Evolutionary conservation across 768 basidiomycete genomes (phyloP).

Genomic region (Saitozyma sp.): DNA sequence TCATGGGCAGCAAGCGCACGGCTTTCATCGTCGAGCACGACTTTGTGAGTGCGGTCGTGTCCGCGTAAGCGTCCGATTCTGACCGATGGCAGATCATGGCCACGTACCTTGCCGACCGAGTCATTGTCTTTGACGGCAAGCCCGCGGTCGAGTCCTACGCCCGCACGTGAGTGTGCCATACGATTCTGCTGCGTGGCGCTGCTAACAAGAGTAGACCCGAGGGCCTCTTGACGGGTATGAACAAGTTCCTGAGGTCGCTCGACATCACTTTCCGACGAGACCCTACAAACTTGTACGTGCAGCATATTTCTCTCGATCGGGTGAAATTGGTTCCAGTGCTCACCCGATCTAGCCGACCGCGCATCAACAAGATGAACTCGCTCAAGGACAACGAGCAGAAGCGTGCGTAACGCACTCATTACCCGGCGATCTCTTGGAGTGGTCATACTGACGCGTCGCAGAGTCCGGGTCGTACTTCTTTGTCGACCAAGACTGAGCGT

Average conservation of each 20-base stretch:
- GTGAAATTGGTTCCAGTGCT: neutral
- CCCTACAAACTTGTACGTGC: slow-evolving; percentile 63
- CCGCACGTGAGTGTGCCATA: slow-evolving; percentile 66
- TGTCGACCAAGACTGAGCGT: slow-evolving; percentile 37
- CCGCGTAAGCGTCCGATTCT: neutral
- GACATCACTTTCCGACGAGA: slow-evolving; percentile 99
- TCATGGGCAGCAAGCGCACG: slow-evolving; percentile 94
- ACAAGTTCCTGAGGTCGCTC: slow-evolving; percentile 89
- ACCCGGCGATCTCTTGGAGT: neutral
- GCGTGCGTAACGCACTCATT: slow-evolving; percentile 16
- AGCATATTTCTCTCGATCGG: neutral
- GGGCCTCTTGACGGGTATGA: slow-evolving; percentile 93
- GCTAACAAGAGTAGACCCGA: slow-evolving; percentile 67
- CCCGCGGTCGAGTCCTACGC: slow-evolving; percentile 88
- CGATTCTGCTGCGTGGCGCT: neutral
- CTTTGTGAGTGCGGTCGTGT: slow-evolving; percentile 58
- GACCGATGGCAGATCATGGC: slow-evolving; percentile 72
- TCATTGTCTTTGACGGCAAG: slow-evolving; percentile 56
- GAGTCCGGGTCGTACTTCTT: slow-evolving; percentile 46
- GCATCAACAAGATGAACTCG: slow-evolving; percentile 57
- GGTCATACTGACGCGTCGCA: slow-evolving; percentile 5
- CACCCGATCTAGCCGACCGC: slow-evolving; percentile 40
- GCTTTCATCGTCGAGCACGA: slow-evolving; percentile 99
- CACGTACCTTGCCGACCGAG: slow-evolving; percentile 93
- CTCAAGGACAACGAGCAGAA: slow-evolving; percentile 56